Conservation (phyloP, 2,329 filamentous ascomycete species). For the Aureobasidium sp. region DNA sequence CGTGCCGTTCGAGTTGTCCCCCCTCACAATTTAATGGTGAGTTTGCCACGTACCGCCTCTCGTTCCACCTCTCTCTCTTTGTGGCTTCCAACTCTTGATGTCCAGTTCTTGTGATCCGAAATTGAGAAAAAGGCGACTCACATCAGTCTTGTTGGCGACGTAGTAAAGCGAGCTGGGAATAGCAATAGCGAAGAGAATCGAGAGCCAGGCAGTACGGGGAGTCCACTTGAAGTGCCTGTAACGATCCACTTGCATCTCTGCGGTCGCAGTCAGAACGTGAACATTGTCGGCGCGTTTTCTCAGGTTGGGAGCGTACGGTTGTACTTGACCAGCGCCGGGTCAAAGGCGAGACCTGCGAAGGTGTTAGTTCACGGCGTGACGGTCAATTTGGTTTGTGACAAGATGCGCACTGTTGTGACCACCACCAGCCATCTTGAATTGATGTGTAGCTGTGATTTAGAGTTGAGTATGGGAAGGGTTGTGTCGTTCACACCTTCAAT, state of each 20-base stretch:
- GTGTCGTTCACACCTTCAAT: not conserved
- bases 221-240: conserved; percentile 97
- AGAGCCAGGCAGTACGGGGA: conserved; percentile 67
- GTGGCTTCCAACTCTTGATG: not conserved
- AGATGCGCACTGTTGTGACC: conserved; percentile 24
- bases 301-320: conserved; percentile 36
- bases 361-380: conserved; percentile 15
- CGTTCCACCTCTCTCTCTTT: not conserved
- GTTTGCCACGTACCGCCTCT: not conserved
- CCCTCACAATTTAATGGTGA: not conserved
- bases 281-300: not conserved
- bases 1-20: not conserved
- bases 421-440: conserved; percentile 26
- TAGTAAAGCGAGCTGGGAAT: conserved; percentile 64
- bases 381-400: not conserved
- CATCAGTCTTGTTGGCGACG: conserved; percentile 72
- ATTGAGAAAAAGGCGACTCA: conserved; percentile 45
- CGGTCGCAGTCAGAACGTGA: conserved; percentile 16
- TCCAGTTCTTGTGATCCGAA: not conserved
- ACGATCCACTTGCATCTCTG: conserved; percentile 76
- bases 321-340: conserved; percentile 50
- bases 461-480: not conserved
- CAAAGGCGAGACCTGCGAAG: conserved; percentile 38
- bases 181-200: conserved; percentile 64
- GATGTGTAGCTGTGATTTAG: conserved; percentile 6